These are phyloP conservation scores for Sugiyamaella xylanicola DNA, from an alignment of 1,139 yeast genomes.

Conservation along the genomic window DNA sequence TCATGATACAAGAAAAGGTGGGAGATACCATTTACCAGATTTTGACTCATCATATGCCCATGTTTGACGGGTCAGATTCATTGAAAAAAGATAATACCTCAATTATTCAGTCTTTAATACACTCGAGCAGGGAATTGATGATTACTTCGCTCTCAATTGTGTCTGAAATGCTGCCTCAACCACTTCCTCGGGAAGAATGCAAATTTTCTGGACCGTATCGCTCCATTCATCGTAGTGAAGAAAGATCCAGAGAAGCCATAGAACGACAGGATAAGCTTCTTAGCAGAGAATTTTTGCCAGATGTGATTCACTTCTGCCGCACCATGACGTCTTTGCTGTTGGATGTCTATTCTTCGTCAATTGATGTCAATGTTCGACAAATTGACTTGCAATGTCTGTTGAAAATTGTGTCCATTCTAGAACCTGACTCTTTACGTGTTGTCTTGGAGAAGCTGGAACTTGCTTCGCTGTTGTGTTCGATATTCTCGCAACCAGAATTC, in stretches of 20 bases:
- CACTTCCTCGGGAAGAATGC: conserved; percentile 27
- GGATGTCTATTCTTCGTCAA: conserved; percentile 73
- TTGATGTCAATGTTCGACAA: conserved; percentile 67
- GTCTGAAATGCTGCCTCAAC: conserved; percentile 52
- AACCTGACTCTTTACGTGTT: conserved; percentile 29
- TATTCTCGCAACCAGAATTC: conserved; percentile 58
- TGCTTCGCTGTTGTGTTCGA: conserved; percentile 58
- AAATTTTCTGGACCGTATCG: conserved; percentile 40
- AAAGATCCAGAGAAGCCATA: conserved; percentile 12
- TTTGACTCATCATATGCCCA: conserved; percentile 40
- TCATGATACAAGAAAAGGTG: conserved; percentile 35
- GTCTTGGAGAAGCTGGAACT: conserved; percentile 39
- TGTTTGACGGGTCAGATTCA: conserved; percentile 32
- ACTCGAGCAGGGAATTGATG: conserved; percentile 68
- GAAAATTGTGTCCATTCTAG: conserved; percentile 50
- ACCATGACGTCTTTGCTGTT: conserved; percentile 62
- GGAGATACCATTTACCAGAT: conserved; percentile 41
- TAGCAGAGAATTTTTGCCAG: conserved; percentile 7
- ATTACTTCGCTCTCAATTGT: conserved; percentile 59
- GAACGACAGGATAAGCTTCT: conserved; percentile 8
- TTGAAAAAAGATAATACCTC: conserved; percentile 40
- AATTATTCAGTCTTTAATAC: conserved; percentile 71
- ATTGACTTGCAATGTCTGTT: conserved; percentile 59
- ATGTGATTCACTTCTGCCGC: conserved; percentile 48
- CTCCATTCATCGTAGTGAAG: conserved; percentile 21